Conservation (phyloP, 2,329 filamentous ascomycete species). For the Fusarium compactum region DNA sequence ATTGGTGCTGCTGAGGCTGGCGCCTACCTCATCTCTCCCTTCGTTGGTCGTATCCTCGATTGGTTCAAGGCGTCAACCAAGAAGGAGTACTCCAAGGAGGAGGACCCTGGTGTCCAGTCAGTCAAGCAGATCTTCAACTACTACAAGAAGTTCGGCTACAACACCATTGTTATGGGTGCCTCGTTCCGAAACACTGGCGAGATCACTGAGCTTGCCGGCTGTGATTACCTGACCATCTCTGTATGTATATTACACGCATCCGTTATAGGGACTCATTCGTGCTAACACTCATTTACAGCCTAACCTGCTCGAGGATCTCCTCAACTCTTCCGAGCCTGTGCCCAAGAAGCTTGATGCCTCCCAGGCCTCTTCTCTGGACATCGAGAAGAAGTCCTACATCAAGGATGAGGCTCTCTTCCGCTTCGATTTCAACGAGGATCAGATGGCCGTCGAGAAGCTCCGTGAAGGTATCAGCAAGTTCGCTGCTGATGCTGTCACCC, state of each 20-base stretch:
- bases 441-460: slow-evolving; percentile 99
- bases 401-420: slow-evolving; percentile 91
- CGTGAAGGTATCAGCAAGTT: slow-evolving; percentile 99
- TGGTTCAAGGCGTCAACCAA: slow-evolving; percentile 98
- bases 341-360: slow-evolving; percentile 92
- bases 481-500: slow-evolving; percentile 91
- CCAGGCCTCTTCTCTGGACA: slow-evolving; percentile 73
- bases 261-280: slow-evolving; percentile 3
- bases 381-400: slow-evolving; percentile 93
- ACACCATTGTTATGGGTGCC: slow-evolving; percentile 99
- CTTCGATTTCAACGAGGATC: slow-evolving; percentile 99
- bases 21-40: slow-evolving; percentile 98
- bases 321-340: slow-evolving; percentile 83
- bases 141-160: slow-evolving; percentile 99
- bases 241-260: slow-evolving; percentile 63
- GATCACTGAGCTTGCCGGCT: slow-evolving; percentile 97
- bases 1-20: slow-evolving; percentile 95
- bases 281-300: slow-evolving; percentile 65
- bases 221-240: slow-evolving; percentile 98
- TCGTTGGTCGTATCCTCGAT: slow-evolving; percentile 98
- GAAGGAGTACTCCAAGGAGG: slow-evolving; percentile 89
- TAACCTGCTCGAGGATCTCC: slow-evolving; percentile 91
- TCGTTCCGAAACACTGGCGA: slow-evolving; percentile 97
- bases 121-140: slow-evolving; percentile 98
- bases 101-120: slow-evolving; percentile 96